Conservation (phyloP, 1,284 basidiomycete genomes). For the Thelephora terrestris region DNA sequence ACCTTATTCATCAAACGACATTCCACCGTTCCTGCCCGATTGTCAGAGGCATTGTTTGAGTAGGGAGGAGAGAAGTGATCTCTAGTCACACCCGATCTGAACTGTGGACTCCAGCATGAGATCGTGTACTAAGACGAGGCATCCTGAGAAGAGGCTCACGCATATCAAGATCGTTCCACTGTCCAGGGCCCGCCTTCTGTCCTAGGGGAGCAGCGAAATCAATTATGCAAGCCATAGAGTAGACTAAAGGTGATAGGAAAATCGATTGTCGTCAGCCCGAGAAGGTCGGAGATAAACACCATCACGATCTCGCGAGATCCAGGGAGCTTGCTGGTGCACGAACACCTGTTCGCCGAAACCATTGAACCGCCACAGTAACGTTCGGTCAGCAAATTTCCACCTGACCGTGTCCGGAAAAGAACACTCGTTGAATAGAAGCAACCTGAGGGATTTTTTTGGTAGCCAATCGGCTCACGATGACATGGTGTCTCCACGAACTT, state of each 20-base stretch:
- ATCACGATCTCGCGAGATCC: conserved; percentile 21
- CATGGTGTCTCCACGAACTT: too few relatives aligned
- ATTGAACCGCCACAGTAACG: conserved; percentile 25
- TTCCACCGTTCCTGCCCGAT: conserved; percentile 29
- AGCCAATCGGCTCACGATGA: too few relatives aligned
- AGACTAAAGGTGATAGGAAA: conserved; percentile 15
- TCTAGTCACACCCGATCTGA: too few relatives aligned
- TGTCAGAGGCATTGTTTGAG: background rate
- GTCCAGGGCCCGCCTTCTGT: conserved; percentile 29
- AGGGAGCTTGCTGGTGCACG: conserved; percentile 28
- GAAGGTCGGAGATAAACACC: background rate
- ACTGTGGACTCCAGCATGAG: background rate
- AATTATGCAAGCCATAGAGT: conserved; percentile 28
- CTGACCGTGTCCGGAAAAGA: background rate
- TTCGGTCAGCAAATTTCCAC: background rate
- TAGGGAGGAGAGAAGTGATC: background rate
- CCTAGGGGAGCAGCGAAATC: conserved; percentile 30
- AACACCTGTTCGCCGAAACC: conserved; percentile 33
- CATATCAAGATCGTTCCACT: conserved; percentile 36
- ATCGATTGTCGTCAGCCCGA: background rate
- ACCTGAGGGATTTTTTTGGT: too few relatives aligned
- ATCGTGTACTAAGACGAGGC: background rate
- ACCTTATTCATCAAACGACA: conserved; percentile 33
- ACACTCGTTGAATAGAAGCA: too few relatives aligned
- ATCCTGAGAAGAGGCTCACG: conserved; percentile 14